These are phyloP conservation scores for Leccinum barrowsii DNA, from an alignment of 768 basidiomycete species.

Conservation along the genomic window DNA sequence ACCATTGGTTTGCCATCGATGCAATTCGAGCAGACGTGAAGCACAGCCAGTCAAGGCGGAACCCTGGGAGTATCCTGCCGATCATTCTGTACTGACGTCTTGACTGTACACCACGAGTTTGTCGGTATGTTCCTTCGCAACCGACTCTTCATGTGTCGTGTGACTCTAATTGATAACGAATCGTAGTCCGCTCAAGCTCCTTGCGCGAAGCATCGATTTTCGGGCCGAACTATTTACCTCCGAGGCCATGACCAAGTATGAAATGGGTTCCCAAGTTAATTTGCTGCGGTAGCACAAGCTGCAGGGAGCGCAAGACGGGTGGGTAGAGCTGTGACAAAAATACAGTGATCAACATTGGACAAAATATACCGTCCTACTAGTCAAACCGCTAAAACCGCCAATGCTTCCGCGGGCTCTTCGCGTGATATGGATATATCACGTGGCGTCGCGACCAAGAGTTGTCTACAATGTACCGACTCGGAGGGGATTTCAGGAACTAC, in stretches of 20 bases:
- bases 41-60: not conserved
- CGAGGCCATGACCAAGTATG: not conserved
- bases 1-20: not conserved
- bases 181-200: not conserved
- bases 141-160: not conserved
- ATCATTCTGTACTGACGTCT: not conserved
- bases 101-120: not conserved
- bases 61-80: not conserved
- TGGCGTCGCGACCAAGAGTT: slow-evolving; percentile 25
- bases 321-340: not conserved
- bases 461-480: slow-evolving; percentile 19
- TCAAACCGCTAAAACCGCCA: slow-evolving; percentile 17
- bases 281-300: not conserved
- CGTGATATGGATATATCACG: slow-evolving; percentile 28
- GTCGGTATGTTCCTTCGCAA: not conserved
- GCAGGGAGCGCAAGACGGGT: not conserved
- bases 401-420: slow-evolving; percentile 17
- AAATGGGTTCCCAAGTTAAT: not conserved
- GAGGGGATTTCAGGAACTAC: slow-evolving; percentile 23
- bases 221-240: not conserved
- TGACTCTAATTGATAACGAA: not conserved
- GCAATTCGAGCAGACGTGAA: not conserved
- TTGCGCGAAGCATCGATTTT: not conserved
- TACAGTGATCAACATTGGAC: not conserved
- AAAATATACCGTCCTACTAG: not conserved